Percentiles rank a stretch among this genome's conserved stretches.
phyloP scores from a whole-genome alignment of 208 protist species.

The Naegleria gruberi region DNA sequence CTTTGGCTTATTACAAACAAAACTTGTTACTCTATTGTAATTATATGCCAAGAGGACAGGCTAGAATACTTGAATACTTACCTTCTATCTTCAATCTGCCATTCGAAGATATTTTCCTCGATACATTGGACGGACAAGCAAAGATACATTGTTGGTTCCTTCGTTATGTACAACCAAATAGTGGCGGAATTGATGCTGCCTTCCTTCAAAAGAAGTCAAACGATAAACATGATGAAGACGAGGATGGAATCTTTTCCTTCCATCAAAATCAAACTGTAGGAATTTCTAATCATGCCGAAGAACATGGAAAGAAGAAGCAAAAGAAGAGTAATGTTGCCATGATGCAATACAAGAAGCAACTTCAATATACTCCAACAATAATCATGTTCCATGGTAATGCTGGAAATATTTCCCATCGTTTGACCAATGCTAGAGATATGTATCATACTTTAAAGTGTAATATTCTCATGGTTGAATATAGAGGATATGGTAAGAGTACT shows the following conservation, averaged over 20 bases:
- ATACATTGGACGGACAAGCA: background rate
- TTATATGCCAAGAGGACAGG: background rate
- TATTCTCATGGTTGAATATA: constrained; percentile 76
- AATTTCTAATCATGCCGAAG: background rate
- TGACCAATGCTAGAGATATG: constrained; percentile 55
- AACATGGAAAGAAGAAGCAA: background rate
- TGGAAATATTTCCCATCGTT: constrained; percentile 73
- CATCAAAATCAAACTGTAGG: background rate
- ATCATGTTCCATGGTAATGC: constrained; percentile 82
- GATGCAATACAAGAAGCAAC: background rate
- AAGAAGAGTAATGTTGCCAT: background rate
- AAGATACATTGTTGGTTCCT: constrained; percentile 20
- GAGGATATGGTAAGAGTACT: constrained; percentile 69
- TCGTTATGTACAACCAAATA: background rate
- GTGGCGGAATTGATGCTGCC: background rate
- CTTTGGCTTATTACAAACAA: background rate
- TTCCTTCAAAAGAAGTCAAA: background rate
- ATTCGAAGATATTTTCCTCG: background rate
- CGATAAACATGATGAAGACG: background rate
- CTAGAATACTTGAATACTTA: background rate
- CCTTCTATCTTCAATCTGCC: constrained; percentile 20
- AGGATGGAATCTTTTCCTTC: background rate
- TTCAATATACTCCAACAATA: constrained; percentile 36
- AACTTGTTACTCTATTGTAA: background rate
- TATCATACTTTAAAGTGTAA: constrained; percentile 49